A percentile compares a stretch with the other conserved stretches of the same genome.
These are phyloP conservation scores for Candida tallmaniae DNA, from an alignment of 805 yeast genomes.

Conservation along the genomic window DNA sequence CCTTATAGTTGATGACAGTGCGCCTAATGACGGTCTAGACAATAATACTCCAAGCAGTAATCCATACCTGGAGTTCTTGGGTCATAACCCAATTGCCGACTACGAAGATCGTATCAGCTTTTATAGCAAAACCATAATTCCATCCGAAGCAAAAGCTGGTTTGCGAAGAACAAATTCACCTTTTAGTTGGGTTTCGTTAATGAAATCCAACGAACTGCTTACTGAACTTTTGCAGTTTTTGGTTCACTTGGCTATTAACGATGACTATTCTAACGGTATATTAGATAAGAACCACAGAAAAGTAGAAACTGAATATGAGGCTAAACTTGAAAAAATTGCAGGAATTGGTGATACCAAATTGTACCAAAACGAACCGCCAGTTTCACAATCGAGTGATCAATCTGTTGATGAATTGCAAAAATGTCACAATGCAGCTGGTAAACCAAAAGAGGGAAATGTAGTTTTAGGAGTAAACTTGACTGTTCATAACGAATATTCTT, in stretches of 20 bases:
- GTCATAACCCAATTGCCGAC: conserved; percentile 6
- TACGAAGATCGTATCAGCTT: conserved; percentile 2
- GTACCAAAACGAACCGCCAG: too few species aligned
- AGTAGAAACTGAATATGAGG: conserved; percentile 1
- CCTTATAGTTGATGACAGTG: not conserved
- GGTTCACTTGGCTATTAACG: conserved; percentile 1
- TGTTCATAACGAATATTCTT: too few species aligned
- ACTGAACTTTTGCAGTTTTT: not conserved
- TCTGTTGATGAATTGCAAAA: too few species aligned
- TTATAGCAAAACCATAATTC: not conserved
- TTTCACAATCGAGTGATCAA: too few species aligned
- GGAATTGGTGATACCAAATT: conserved; percentile 4
- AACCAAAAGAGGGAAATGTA: too few species aligned
- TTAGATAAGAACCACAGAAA: not conserved
- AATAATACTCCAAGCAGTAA: not conserved
- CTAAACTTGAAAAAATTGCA: conserved; percentile 2
- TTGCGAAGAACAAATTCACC: conserved; percentile 5
- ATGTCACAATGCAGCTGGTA: too few species aligned
- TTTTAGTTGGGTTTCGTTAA: conserved; percentile 6
- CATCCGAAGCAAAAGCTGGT: not conserved
- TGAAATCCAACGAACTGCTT: conserved; percentile 2
- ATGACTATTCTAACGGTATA: not conserved
- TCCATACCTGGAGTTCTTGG: conserved; percentile 5
- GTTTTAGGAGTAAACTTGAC: too few species aligned
- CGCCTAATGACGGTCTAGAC: not conserved